A percentile compares a stretch with the other conserved stretches of the same genome.
Evolutionary conservation across 768 basidiomycete species (phyloP).

Genomic region (Hebeloma cylindrosporum): DNA sequence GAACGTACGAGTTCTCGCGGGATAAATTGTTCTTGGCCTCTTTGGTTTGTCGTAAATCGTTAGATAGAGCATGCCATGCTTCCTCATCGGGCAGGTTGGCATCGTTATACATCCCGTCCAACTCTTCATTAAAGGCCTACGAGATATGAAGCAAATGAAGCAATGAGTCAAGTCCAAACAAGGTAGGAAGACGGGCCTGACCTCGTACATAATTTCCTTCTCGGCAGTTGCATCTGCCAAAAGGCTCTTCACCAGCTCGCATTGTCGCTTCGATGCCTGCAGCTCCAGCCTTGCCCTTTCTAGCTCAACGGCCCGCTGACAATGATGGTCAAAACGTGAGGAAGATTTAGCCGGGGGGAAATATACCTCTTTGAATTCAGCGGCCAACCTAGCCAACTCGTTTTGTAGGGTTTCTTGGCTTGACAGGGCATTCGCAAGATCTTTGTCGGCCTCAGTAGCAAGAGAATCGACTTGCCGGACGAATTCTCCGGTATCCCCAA

Average conservation of each 20-base stretch:
- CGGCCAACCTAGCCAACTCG: slow-evolving; percentile 48
- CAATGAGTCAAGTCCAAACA: not conserved
- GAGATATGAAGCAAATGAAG: too few relatives aligned
- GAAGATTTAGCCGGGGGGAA: not conserved
- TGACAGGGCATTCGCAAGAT: slow-evolving; percentile 49
- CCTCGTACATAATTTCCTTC: slow-evolving; percentile 93
- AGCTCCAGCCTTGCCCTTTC: slow-evolving; percentile 65
- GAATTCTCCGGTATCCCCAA: slow-evolving; percentile 34
- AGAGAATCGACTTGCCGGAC: slow-evolving; percentile 52
- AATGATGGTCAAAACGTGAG: not conserved
- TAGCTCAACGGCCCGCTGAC: slow-evolving; percentile 60
- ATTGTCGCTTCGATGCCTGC: slow-evolving; percentile 68
- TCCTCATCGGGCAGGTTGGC: slow-evolving; percentile 79
- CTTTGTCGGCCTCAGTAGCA: slow-evolving; percentile 56
- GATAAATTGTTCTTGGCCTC: slow-evolving; percentile 69
- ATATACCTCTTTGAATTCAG: slow-evolving; percentile 60
- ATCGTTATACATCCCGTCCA: slow-evolving; percentile 89
- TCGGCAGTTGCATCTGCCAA: slow-evolving; percentile 78
- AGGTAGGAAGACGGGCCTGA: slow-evolving; percentile 28
- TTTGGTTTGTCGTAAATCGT: slow-evolving; percentile 74
- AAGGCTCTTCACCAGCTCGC: slow-evolving; percentile 76
- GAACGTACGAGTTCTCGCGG: slow-evolving; percentile 77
- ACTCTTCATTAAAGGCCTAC: slow-evolving; percentile 96
- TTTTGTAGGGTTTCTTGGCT: slow-evolving; percentile 56
- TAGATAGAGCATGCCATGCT: slow-evolving; percentile 76